Base-by-base conservation (phyloP, 768 basidiomycete genomes). In the Mycena haematopus region DNA sequence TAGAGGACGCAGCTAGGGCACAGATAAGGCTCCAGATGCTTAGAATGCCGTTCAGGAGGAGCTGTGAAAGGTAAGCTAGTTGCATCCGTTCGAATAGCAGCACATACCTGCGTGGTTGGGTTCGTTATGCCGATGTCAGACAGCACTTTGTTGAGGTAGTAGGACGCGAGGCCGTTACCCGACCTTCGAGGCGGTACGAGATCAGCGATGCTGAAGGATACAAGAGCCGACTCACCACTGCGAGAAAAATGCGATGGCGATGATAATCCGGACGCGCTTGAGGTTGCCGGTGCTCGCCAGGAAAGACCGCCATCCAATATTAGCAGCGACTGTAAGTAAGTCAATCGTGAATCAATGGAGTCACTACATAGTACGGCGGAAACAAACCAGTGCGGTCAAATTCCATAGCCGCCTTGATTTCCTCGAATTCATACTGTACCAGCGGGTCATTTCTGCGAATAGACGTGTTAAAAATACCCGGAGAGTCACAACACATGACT, bases 41-140 rank as follows among this genome's bases (percentile, higher is more conserved):
- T 45, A 94, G 83, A 72, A 93, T 87, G 75, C 88, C 92, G 74
- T 93, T 93, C 79, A 95, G 90, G 72, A 92, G 84, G 47, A 92
- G 86, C 79, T 93, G 82, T 52, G 24, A 9, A 21, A 44, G n/a
- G n/a, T 27, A 17, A 46, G 45, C 15, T 33, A 3, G 11, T 21
- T 21, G 9, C 2, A 24, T 27, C 33, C 14, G 25, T 9, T 10
- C 19, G 2, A 25, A 36, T n/a, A 31, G 29, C 29, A 31, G 29
- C 9, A 22, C 24, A 7, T 65, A 79, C 76, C 66, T 80, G 82
- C 59, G 77, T 85, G 57, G 83, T 81, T 6, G 81, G 73, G 68
- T 84, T 76, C 13, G 84, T 86, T 70, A 91, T 89, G 56, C 88
- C 88, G 56, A 91, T 88, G 60, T 83, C 78, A 63, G 82, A 74